Conservation (phyloP, 371 early-diverging fungal genomes). For the Apophysomyces trapeziformis region DNA sequence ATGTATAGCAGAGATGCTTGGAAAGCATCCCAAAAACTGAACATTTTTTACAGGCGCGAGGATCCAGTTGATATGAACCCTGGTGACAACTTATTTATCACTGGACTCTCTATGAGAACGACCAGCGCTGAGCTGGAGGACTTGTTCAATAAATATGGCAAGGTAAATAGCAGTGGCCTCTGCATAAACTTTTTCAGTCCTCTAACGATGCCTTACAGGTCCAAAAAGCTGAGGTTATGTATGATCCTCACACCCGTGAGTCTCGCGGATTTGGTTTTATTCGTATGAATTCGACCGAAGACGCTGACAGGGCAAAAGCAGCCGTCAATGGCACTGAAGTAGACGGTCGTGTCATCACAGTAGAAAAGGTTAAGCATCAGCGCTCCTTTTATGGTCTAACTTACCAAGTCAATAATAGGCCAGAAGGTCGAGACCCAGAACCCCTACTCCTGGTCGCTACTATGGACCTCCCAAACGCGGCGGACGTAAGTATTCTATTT, state of each 20-base stretch:
- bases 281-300: conserved; percentile 71
- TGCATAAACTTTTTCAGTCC: background rate
- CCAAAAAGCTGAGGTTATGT: conserved; percentile 74
- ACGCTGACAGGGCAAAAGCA: conserved; percentile 74
- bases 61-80: conserved; percentile 62
- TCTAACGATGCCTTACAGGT: conserved; percentile 43
- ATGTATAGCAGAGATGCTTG: conserved; percentile 15
- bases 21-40: conserved; percentile 6
- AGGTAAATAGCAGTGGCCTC: conserved; percentile 35
- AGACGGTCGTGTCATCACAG: conserved; percentile 74
- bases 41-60: conserved; percentile 19
- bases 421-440: conserved; percentile 73
- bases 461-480: conserved; percentile 79
- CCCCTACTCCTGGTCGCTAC: conserved; percentile 90
- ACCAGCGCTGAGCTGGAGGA: conserved; percentile 70
- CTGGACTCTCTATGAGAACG: conserved; percentile 67
- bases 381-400: background rate
- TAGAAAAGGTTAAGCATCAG: conserved; percentile 66
- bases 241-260: conserved; percentile 82
- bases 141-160: conserved; percentile 78
- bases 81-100: conserved; percentile 81
- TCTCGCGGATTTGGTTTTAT: conserved; percentile 89
- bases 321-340: conserved; percentile 69
- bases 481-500: conserved; percentile 30
- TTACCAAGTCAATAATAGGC: conserved; percentile 42